These are phyloP conservation scores for Neoboletus magnificus DNA, from an alignment of 768 basidiomycete species.

Conservation along the genomic window DNA sequence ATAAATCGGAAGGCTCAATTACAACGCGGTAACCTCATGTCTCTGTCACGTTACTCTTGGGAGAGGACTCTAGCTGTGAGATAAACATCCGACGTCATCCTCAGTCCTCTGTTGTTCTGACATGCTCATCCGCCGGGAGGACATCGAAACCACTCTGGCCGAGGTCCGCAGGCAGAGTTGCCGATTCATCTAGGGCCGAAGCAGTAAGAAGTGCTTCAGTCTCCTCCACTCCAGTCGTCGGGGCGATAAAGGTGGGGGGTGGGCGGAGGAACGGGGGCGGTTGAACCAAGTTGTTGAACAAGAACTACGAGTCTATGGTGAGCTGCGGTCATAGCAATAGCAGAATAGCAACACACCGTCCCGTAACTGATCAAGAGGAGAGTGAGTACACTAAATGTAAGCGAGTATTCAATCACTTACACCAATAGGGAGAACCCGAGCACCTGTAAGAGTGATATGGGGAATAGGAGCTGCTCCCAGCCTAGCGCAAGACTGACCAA, in stretches of 20 bases:
- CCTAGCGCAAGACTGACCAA: constrained; percentile 82
- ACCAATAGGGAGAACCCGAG: constrained; percentile 85
- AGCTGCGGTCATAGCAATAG: constrained; percentile 3
- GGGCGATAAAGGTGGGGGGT: constrained; percentile 28
- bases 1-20: neutral
- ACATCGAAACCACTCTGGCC: constrained; percentile 86
- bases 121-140: constrained; percentile 47
- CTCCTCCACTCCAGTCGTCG: constrained; percentile 51
- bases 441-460: constrained; percentile 79
- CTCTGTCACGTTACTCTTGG: neutral
- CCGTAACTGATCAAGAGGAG: constrained; percentile 58
- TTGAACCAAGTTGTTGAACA: constrained; percentile 83
- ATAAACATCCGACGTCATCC: neutral
- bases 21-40: neutral
- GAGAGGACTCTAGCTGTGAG: neutral
- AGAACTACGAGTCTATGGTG: constrained; percentile 49
- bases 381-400: constrained; percentile 8
- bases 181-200: constrained; percentile 68
- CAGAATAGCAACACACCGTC: constrained; percentile 50
- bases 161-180: constrained; percentile 74
- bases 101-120: constrained; percentile 20
- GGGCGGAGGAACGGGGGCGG: constrained; percentile 60
- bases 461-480: constrained; percentile 85
- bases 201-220: constrained; percentile 45
- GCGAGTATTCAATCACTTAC: constrained; percentile 46